A percentile compares a stretch with the other conserved stretches of the same genome.
Conservation (phyloP, 2,329 filamentous ascomycete genomes). For the Xylariaceae sp. region DNA sequence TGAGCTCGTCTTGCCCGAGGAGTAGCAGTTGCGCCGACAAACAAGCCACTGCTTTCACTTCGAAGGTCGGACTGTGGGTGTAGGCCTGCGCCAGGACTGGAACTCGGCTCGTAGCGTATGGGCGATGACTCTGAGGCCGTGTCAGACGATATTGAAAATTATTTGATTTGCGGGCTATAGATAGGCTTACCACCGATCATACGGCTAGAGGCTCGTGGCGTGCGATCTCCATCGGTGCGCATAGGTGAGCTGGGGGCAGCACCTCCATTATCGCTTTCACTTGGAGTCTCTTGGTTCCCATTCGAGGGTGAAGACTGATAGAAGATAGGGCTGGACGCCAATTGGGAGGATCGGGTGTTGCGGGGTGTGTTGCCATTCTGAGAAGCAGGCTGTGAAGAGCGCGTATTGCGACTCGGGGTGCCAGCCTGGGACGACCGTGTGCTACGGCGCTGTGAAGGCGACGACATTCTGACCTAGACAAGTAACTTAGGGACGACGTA, state of each 20-base stretch:
- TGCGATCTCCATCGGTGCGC: constrained; percentile 60
- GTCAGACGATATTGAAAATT: not conserved
- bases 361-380: constrained; percentile 41
- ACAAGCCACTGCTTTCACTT: constrained; percentile 83
- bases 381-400: constrained; percentile 50
- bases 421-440: constrained; percentile 49
- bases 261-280: constrained; percentile 34
- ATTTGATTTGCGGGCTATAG: not conserved
- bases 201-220: constrained; percentile 62
- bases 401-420: constrained; percentile 39
- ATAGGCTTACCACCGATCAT: constrained; percentile 58
- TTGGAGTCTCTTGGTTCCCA: constrained; percentile 47
- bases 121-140: constrained; percentile 74
- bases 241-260: constrained; percentile 55
- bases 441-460: constrained; percentile 51
- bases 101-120: constrained; percentile 85
- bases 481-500: not conserved
- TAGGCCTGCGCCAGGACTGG: constrained; percentile 68
- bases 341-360: constrained; percentile 42
- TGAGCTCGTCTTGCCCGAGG: constrained; percentile 54
- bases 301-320: constrained; percentile 53
- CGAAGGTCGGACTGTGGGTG: constrained; percentile 65
- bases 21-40: constrained; percentile 63
- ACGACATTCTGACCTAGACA: constrained; percentile 51
- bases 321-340: constrained; percentile 77